Base-by-base conservation (phyloP, 2,329 filamentous ascomycete genomes). In the Xylaria sp. region DNA sequence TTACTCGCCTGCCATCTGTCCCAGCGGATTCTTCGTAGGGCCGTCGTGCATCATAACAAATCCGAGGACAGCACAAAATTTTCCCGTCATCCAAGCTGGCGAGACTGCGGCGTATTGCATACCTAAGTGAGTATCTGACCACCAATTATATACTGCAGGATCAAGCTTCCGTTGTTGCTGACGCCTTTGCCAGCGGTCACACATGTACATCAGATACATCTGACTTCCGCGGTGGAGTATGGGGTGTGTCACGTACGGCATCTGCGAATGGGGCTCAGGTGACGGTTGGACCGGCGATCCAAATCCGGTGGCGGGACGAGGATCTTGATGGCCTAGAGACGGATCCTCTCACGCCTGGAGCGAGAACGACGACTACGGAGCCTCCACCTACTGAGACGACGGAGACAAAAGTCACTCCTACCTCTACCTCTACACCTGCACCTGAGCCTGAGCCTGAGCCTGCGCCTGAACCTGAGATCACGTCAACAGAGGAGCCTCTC, bases 161-260 rank as follows among this genome's bases (percentile, higher is more conserved):
- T 28, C 34, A 18, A 25, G 18, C n/a, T 34, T n/a, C 20, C 34
- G 13, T 3, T n/a, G 5, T 63, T 46, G 43, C 67, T 68, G 1
- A 68, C 57, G 25, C 18, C 9, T 9, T n/a, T 45, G 18, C 25
- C 55, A 79, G 76, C 20, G 81, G 80, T 10, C 77, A 80, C 57
- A 73, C 76, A 3, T 83, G 81, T 68, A 81, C 80, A 2, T 80
- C 80, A 1, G 81, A 83, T 60, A 80, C 78, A 6, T 62, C 67
- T 12, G 71, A 73, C 65, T 73, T 70, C 28, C 65, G 68, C 1
- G 69, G 70, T 8, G 56, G 72, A 12, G 59, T 71, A 20, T 70
- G 73, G 71, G 72, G 71, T 36, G 65, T 73, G 59, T 64, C 67
- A 57, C 55, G 65, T 48, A 66, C 72, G 78, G 79, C 70, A 23